A percentile compares a stretch with the other conserved stretches of the same genome.
phyloP scores from a whole-genome alignment of 306 rosid genomes.

The Boehmeria nivea region DNA sequence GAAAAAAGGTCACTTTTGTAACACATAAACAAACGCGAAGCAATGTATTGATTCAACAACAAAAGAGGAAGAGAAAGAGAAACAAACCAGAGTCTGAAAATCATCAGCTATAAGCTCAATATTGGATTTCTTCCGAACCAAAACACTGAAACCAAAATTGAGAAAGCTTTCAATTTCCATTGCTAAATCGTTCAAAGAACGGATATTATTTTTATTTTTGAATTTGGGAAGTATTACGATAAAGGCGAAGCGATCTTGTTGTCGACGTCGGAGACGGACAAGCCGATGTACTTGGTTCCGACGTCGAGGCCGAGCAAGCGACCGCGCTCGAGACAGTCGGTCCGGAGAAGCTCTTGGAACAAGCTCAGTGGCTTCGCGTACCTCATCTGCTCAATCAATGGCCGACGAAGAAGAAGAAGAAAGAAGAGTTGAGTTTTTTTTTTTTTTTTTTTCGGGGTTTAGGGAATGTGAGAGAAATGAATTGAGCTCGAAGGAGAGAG shows the following conservation, averaged over 20 bases:
- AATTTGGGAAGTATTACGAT: slow-evolving; percentile 28
- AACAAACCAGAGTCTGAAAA: slow-evolving; percentile 49
- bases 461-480: too few species aligned
- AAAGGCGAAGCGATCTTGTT: slow-evolving; percentile 67
- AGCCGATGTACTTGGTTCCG: slow-evolving; percentile 73
- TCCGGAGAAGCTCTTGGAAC: slow-evolving; percentile 42
- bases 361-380: slow-evolving; percentile 45
- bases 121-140: slow-evolving; percentile 54
- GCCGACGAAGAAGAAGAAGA: too few species aligned
- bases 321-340: slow-evolving; percentile 28
- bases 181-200: neutral
- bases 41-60: too few species aligned
- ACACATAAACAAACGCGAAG: too few species aligned
- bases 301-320: slow-evolving; percentile 82
- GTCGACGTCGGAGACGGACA: slow-evolving; percentile 57
- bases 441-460: too few species aligned
- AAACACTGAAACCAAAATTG: slow-evolving; percentile 48
- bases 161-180: neutral
- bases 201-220: too few species aligned
- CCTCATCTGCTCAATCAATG: slow-evolving; percentile 42
- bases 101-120: slow-evolving; percentile 50
- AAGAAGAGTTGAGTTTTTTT: too few species aligned
- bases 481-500: too few species aligned
- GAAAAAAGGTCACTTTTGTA: too few species aligned
- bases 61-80: neutral